These are phyloP conservation scores for Eleusine indica DNA, from an alignment of 176 grass and related monocot species.

Conservation along the genomic window DNA sequence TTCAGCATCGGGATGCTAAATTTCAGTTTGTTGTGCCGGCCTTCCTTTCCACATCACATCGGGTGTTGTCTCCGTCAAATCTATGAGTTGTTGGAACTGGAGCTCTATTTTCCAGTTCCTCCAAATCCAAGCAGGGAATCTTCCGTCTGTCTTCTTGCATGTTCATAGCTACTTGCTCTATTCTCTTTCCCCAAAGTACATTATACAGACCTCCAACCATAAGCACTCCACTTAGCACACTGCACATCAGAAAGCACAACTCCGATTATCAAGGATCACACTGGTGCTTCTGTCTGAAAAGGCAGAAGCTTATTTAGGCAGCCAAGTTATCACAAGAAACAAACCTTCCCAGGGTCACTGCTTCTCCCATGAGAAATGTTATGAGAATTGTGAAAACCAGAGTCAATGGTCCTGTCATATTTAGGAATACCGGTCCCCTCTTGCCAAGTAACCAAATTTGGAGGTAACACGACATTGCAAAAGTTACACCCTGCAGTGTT, in stretches of 20 bases:
- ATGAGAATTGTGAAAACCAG: constrained; percentile 49
- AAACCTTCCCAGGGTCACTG: constrained; percentile 51
- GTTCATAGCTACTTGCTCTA: constrained; percentile 31
- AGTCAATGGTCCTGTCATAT: constrained; percentile 44
- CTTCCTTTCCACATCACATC: neutral
- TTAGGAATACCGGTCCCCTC: constrained; percentile 53
- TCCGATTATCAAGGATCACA: neutral
- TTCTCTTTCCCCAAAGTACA: constrained; percentile 52
- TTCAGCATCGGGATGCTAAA: neutral
- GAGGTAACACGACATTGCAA: constrained; percentile 40
- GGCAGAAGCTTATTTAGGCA: neutral
- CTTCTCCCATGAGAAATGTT: constrained; percentile 50
- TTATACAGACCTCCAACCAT: constrained; percentile 59
- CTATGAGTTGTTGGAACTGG: constrained; percentile 6
- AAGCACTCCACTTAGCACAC: constrained; percentile 49
- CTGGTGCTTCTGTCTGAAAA: neutral
- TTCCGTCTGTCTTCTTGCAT: constrained; percentile 14
- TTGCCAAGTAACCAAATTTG: constrained; percentile 54
- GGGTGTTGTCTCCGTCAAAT: neutral
- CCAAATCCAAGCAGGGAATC: constrained; percentile 14
- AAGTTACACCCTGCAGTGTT: constrained; percentile 35
- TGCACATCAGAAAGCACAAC: neutral
- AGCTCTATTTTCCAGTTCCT: constrained; percentile 13
- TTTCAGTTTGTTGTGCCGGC: neutral
- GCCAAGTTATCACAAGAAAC: neutral